phyloP scores from a whole-genome alignment of 495 filamentous ascomycete genomes.

The Neurospora sp. region DNA sequence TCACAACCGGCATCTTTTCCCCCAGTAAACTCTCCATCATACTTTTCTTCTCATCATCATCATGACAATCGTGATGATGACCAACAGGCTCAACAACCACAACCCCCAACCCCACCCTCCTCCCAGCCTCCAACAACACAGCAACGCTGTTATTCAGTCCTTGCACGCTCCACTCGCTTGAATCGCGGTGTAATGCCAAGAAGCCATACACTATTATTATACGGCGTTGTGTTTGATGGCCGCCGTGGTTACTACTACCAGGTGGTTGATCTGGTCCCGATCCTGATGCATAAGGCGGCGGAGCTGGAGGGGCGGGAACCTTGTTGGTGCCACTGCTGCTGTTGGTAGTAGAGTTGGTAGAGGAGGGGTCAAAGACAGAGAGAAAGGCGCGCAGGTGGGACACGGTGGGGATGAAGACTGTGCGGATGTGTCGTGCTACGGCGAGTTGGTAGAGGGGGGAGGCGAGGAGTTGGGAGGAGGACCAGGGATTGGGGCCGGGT shows the following conservation, averaged over 20 bases:
- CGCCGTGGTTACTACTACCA: no score
- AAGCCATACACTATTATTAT: constrained; percentile 57
- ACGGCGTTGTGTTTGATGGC: not conserved
- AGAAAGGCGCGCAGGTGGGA: constrained; percentile 71
- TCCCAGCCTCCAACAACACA: constrained; percentile 54
- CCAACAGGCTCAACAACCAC: constrained; percentile 21
- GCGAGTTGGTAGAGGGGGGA: constrained; percentile 62
- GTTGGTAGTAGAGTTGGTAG: constrained; percentile 5
- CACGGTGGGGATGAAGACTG: constrained; percentile 64
- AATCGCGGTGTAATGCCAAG: constrained; percentile 56
- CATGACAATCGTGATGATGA: no score
- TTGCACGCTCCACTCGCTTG: constrained; percentile 75
- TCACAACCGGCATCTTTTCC: constrained; percentile 53
- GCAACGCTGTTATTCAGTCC: constrained; percentile 65
- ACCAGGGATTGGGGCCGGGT: not conserved
- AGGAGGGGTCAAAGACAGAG: constrained; percentile 33
- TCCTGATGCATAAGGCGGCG: no score
- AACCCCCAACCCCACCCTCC: constrained; percentile 24
- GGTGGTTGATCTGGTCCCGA: no score
- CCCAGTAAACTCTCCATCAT: constrained; percentile 34
- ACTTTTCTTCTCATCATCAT: not conserved
- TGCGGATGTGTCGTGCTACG: constrained; percentile 52
- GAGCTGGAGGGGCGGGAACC: constrained; percentile 15
- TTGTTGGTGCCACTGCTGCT: constrained; percentile 14
- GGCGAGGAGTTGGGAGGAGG: constrained; percentile 33